Evolutionary conservation across 768 basidiomycete genomes (phyloP), one percentile per base, ranked within the genome.

Genomic region (Sarcodon aspratus): DNA sequence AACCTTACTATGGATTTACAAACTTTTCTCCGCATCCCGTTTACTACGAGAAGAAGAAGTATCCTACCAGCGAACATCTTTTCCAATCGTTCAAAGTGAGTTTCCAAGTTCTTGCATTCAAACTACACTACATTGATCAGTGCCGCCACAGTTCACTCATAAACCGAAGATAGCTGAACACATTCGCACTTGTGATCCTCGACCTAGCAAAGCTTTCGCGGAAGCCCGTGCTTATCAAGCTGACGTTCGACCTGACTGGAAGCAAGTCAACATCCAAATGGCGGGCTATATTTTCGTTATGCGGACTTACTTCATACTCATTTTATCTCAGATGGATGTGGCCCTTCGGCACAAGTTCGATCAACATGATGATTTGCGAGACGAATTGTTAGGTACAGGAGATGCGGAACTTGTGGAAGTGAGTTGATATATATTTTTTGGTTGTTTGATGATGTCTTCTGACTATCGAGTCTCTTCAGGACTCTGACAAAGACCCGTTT

Each of bases 11-110:
- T 52, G 82, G 79, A 6, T 84, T 85, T 56, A 83, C 82, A 37
- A 84, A 84, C 60, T 85, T 85, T 61, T 85, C 85, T 9, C 60
- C 75, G 1, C 82, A 85, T 59, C 68, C 76, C 38, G 75, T 87
- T 9, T 55, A 67, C 9, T 80, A 82, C 59, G 71, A 77, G 33
- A 76, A 76, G 36, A 80, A 78, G 57, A 68, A 64, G 48, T 87
- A 85, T 57, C 81, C 84, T 1, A 87, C 84, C 0, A 81, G 81
- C 57, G 85, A 85, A 59, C 85, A 86, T 61, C 71, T 86, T 9
- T 86, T 84, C 57, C 84, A 86, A 55, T 79, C 84, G 2, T 74
- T 85, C 66, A 85, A 54, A 44, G 53, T 54, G 32, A 8, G 51
- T 18, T 13, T 5, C 40, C 40, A n/a, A 9, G 7, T n/a, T 12